A percentile compares a stretch with the other conserved stretches of the same genome.
phyloP scores from a whole-genome alignment of 768 basidiomycete genomes.

The Russula dissimulans region DNA sequence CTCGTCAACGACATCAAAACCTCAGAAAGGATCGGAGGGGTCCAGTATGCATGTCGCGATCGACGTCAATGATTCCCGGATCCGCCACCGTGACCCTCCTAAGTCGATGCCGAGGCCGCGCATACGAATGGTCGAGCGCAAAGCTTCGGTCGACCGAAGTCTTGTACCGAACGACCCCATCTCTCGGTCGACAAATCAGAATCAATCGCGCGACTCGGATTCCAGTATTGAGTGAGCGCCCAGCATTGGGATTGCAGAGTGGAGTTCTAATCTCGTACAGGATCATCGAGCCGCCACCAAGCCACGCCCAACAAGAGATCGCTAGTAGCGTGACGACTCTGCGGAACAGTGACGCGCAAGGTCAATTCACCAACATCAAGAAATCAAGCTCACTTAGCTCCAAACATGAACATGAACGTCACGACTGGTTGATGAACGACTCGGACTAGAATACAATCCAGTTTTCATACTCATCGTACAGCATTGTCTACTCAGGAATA shows the following conservation, averaged over 20 bases:
- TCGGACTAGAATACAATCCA: conserved; percentile 9
- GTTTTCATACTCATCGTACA: neutral
- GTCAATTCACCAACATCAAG: neutral
- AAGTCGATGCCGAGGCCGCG: conserved; percentile 9
- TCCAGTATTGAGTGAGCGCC: conserved; percentile 12
- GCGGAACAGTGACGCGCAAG: neutral
- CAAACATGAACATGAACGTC: conserved; percentile 1
- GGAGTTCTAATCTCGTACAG: conserved; percentile 3
- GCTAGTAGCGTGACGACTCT: neutral
- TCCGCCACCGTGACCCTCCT: neutral
- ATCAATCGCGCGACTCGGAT: neutral
- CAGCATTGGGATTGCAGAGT: neutral
- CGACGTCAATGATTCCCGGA: neutral
- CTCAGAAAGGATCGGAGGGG: neutral
- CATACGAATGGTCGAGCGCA: neutral
- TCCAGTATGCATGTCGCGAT: neutral
- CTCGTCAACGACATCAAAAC: neutral
- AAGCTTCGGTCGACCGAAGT: neutral
- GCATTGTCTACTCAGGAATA: neutral
- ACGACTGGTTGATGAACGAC: conserved; percentile 15
- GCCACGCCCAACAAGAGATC: neutral
- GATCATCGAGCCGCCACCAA: conserved; percentile 1
- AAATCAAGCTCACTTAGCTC: neutral
- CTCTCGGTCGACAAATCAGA: neutral
- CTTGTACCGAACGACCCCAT: neutral